Evolutionary conservation across 2,329 filamentous ascomycete genomes (phyloP).

Genomic region (Aspergillus caelatus): DNA sequence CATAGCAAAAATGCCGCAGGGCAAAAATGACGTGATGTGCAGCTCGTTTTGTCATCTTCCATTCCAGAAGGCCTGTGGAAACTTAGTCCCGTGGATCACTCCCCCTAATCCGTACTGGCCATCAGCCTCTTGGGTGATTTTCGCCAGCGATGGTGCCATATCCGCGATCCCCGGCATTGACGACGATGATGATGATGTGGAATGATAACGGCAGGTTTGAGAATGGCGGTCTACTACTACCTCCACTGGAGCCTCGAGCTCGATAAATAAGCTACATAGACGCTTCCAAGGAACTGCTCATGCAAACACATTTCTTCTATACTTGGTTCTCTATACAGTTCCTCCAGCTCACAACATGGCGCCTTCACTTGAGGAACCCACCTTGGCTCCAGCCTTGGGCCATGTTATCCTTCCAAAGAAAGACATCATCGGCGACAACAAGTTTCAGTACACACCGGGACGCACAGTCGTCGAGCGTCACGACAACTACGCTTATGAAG

Average conservation of each 20-base stretch:
- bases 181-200: constrained; percentile 11
- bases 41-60: background rate
- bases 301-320: background rate
- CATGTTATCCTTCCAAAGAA: constrained; percentile 25
- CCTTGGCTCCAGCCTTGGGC: constrained; percentile 15
- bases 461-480: constrained; percentile 49
- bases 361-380: constrained; percentile 34
- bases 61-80: constrained; percentile 5
- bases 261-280: constrained; percentile 6
- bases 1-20: background rate
- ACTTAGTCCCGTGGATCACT: background rate
- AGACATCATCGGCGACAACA: constrained; percentile 25
- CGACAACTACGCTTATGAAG: constrained; percentile 55
- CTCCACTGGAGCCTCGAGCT: background rate
- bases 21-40: constrained; percentile 9
- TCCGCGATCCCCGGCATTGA: constrained; percentile 18
- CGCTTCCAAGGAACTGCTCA: background rate
- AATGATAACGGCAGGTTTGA: constrained; percentile 3
- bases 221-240: constrained; percentile 4
- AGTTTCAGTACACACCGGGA: constrained; percentile 52
- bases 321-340: background rate
- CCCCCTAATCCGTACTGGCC: background rate
- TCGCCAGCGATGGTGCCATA: constrained; percentile 34
- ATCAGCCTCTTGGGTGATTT: constrained; percentile 27
- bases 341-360: constrained; percentile 28